These are phyloP conservation scores for Pichia heedii DNA, from an alignment of 805 yeast species.

Conservation along the genomic window DNA sequence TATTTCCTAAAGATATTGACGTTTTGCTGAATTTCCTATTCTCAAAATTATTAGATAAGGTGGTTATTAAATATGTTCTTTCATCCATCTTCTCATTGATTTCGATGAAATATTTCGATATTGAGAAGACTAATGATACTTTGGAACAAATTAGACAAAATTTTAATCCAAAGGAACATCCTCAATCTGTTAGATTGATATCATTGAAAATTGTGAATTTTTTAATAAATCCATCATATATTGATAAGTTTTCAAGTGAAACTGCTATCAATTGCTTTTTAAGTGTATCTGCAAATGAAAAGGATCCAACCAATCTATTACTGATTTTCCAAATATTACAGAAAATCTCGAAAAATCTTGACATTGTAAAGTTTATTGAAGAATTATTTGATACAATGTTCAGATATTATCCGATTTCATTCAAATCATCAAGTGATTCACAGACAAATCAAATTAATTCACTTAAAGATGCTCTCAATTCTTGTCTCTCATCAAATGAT, in stretches of 20 bases:
- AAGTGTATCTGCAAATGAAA: slow-evolving; percentile 75
- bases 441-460: slow-evolving; percentile 72
- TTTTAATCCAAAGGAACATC: slow-evolving; percentile 48
- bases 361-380: slow-evolving; percentile 38
- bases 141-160: slow-evolving; percentile 28
- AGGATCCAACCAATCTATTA: slow-evolving; percentile 85
- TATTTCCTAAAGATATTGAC: slow-evolving; percentile 36
- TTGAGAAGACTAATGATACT: slow-evolving; percentile 29
- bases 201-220: slow-evolving; percentile 44
- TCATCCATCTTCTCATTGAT: slow-evolving; percentile 46
- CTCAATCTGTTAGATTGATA: slow-evolving; percentile 54
- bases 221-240: slow-evolving; percentile 25
- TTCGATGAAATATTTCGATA: slow-evolving; percentile 39
- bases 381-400: slow-evolving; percentile 82
- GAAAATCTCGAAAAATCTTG: slow-evolving; percentile 34
- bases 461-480: slow-evolving; percentile 52
- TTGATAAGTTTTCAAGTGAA: slow-evolving; percentile 26
- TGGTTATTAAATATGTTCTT: slow-evolving; percentile 43
- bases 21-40: slow-evolving; percentile 49
- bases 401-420: slow-evolving; percentile 95
- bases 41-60: slow-evolving; percentile 59
- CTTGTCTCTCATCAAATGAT: slow-evolving; percentile 52
- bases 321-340: slow-evolving; percentile 53
- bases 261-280: slow-evolving; percentile 48
- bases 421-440: slow-evolving; percentile 89